A percentile compares a stretch with the other conserved stretches of the same genome.
Evolutionary conservation across 495 filamentous ascomycete species (phyloP).

Genomic region (Diplogelasinospora grovesii): DNA sequence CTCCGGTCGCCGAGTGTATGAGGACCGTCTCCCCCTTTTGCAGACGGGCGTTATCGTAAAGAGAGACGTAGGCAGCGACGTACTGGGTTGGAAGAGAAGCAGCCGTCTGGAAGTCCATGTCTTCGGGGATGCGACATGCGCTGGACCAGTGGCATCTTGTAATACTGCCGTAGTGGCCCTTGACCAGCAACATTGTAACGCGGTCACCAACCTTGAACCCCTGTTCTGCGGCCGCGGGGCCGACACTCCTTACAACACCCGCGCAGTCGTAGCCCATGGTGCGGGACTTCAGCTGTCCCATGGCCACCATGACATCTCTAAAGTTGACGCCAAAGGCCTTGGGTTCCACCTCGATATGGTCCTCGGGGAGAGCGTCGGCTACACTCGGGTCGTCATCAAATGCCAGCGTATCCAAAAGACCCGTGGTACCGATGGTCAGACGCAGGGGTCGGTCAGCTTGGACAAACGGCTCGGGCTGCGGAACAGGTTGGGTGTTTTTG

Average conservation of each 20-base stretch:
- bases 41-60: slow-evolving; percentile 32
- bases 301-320: slow-evolving; percentile 44
- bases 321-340: slow-evolving; percentile 38
- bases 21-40: slow-evolving; percentile 48
- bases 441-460: slow-evolving; percentile 24
- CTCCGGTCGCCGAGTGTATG: slow-evolving; percentile 53
- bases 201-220: slow-evolving; percentile 39
- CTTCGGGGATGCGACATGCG: slow-evolving; percentile 35
- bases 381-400: slow-evolving; percentile 24
- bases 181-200: slow-evolving; percentile 34
- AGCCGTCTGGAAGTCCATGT: slow-evolving; percentile 41
- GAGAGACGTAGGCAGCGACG: slow-evolving; percentile 46
- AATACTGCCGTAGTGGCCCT: slow-evolving; percentile 21
- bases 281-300: slow-evolving; percentile 38
- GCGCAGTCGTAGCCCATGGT: slow-evolving; percentile 40
- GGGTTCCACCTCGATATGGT: slow-evolving; percentile 36
- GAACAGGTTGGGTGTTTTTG: background rate
- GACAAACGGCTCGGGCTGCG: slow-evolving; percentile 19
- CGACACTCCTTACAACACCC: slow-evolving; percentile 45
- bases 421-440: slow-evolving; percentile 24
- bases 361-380: slow-evolving; percentile 11
- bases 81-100: slow-evolving; percentile 48
- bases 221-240: slow-evolving; percentile 37
- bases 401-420: slow-evolving; percentile 25
- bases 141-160: slow-evolving; percentile 12